These are phyloP conservation scores for Coniella lustricola DNA, from an alignment of 2,329 filamentous ascomycete genomes.

Conservation along the genomic window DNA sequence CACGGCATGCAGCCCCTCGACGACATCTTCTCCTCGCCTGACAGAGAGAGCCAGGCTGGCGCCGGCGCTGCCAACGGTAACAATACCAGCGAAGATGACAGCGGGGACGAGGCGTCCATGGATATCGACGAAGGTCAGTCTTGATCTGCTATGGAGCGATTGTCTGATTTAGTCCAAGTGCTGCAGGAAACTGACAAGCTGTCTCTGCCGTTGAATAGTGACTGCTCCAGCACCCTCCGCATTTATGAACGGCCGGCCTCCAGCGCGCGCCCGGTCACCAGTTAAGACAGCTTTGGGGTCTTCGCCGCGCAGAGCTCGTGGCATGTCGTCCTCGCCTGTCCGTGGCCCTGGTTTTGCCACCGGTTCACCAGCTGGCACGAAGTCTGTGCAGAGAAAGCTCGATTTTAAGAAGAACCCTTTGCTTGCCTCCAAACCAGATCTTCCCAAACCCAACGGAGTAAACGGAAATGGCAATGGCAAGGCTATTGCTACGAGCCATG, in stretches of 20 bases:
- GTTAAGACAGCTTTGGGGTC: constrained; percentile 54
- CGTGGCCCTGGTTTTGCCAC: constrained; percentile 18
- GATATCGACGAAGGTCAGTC: constrained; percentile 33
- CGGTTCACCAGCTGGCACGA: constrained; percentile 22
- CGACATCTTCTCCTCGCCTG: constrained; percentile 81
- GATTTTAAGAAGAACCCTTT: constrained; percentile 37
- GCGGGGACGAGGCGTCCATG: constrained; percentile 45
- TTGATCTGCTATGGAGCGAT: too few relatives aligned
- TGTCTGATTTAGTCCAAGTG: too few relatives aligned
- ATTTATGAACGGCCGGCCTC: constrained; percentile 41
- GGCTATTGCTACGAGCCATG: constrained; percentile 10
- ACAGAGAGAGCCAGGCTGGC: constrained; percentile 37
- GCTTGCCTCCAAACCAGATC: constrained; percentile 18
- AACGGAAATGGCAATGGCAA: constrained; percentile 16
- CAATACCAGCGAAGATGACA: constrained; percentile 25
- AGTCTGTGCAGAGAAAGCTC: constrained; percentile 45
- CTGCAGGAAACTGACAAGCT: constrained; percentile 17
- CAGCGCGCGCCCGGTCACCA: constrained; percentile 49
- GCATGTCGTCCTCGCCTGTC: constrained; percentile 43
- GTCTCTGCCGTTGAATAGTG: constrained; percentile 27
- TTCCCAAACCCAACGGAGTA: constrained; percentile 24
- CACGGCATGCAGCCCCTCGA: constrained; percentile 87
- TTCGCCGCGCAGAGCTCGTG: constrained; percentile 56
- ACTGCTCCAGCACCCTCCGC: constrained; percentile 48
- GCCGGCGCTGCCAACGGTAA: constrained; percentile 27